Percentiles rank a stretch among this genome's conserved stretches.
Evolutionary conservation across 352 stramenopile species (phyloP).

Genomic region (Phytopythium boreale): DNA sequence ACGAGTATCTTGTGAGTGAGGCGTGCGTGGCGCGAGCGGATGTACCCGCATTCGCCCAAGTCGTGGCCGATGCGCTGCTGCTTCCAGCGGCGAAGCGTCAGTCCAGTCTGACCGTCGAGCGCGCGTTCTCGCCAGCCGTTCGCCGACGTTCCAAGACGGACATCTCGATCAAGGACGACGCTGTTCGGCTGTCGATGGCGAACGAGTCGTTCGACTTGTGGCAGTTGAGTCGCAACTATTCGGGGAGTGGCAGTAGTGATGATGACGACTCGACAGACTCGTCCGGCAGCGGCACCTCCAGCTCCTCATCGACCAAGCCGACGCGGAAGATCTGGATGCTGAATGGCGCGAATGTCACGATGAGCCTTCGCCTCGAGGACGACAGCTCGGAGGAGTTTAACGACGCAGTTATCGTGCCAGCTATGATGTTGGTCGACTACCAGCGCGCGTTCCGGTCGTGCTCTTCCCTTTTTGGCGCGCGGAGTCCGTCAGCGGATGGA

Average conservation of each 20-base stretch:
- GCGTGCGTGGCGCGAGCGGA: neutral
- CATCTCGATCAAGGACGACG: neutral
- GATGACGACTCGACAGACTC: neutral
- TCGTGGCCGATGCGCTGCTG: neutral
- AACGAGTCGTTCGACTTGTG: conserved; percentile 2
- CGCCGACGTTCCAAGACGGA: neutral
- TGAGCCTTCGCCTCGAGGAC: neutral
- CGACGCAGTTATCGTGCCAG: neutral
- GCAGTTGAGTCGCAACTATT: neutral
- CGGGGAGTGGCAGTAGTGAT: neutral
- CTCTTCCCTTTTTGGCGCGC: neutral
- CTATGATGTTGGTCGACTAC: neutral
- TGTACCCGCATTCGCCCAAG: neutral
- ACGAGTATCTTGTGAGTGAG: neutral
- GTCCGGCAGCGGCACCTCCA: neutral
- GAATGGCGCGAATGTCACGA: neutral
- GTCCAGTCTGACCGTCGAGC: neutral
- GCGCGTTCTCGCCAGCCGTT: neutral
- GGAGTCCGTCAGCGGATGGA: neutral
- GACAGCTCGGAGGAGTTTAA: neutral
- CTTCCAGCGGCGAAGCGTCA: neutral
- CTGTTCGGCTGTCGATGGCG: neutral
- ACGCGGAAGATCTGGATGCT: neutral
- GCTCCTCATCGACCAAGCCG: neutral
- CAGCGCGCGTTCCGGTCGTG: conserved; percentile 4